Evolutionary conservation across 1,284 basidiomycete species (phyloP).

Genomic region (Cystobasidium sp.): DNA sequence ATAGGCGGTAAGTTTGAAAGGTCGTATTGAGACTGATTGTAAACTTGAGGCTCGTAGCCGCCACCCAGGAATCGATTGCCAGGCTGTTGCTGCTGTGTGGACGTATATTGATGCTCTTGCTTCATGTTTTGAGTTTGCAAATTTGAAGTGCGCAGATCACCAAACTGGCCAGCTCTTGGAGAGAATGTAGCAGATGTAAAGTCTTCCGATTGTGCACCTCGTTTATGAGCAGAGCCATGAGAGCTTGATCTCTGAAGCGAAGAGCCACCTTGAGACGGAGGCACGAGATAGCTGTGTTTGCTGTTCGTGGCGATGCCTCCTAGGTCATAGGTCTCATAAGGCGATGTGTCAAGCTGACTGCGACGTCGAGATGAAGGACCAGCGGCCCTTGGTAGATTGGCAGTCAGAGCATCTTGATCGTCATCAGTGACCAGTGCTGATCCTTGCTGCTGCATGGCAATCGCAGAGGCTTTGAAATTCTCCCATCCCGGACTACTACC

Average conservation of each 20-base stretch:
- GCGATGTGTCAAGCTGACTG: conserved; percentile 14
- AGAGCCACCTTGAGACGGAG: conserved; percentile 21
- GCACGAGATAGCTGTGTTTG: conserved; percentile 28
- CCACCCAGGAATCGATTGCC: conserved; percentile 1
- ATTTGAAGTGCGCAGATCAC: not conserved
- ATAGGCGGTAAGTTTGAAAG: conserved; percentile 18
- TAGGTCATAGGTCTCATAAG: conserved; percentile 19
- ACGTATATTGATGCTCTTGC: not conserved
- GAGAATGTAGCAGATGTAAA: conserved; percentile 27
- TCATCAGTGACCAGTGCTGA: conserved; percentile 20
- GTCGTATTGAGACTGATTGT: conserved; percentile 17
- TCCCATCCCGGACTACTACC: conserved; percentile 14
- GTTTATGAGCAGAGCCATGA: conserved; percentile 11
- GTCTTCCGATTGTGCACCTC: conserved; percentile 32
- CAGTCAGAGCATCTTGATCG: not conserved
- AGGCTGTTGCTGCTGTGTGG: conserved; percentile 6
- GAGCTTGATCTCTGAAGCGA: conserved; percentile 22
- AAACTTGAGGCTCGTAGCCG: conserved; percentile 11
- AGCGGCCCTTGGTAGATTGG: conserved; percentile 16
- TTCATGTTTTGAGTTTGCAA: not conserved
- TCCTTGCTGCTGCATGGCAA: conserved; percentile 5
- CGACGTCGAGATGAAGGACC: conserved; percentile 32
- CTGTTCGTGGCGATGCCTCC: not conserved
- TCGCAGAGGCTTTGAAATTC: conserved; percentile 10
- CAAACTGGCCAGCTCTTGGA: conserved; percentile 14